A percentile compares a stretch with the other conserved stretches of the same genome.
These are phyloP conservation scores for Hypsizygus ulmarius DNA, from an alignment of 1,284 basidiomycete species.

Conservation along the genomic window DNA sequence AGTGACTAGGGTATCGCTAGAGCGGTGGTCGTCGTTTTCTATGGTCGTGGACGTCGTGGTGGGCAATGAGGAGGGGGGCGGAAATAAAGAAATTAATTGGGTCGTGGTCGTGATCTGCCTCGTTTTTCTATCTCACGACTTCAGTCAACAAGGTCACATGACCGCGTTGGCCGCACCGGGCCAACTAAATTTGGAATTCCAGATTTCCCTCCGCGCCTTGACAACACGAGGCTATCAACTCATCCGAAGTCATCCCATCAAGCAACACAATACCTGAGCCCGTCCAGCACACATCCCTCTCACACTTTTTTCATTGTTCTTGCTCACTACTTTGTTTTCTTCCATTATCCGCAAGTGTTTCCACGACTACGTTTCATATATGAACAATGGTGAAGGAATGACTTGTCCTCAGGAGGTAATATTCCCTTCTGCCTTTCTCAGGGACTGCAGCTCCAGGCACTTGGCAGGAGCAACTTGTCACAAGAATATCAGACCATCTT, in stretches of 20 bases:
- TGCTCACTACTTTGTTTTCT: background rate
- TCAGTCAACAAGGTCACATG: constrained; percentile 40
- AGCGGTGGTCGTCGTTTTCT: constrained; percentile 10
- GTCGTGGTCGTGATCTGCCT: constrained; percentile 15
- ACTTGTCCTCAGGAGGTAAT: background rate
- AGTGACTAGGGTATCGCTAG: constrained; percentile 13
- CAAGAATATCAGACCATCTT: no score
- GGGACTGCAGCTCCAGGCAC: no score
- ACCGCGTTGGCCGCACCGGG: constrained; percentile 23
- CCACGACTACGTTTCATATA: background rate
- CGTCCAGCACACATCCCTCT: background rate
- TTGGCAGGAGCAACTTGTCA: no score
- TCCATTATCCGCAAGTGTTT: background rate
- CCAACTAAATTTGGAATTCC: background rate
- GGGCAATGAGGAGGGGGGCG: constrained; percentile 13
- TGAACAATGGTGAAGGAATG: background rate
- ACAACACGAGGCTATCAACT: constrained; percentile 9
- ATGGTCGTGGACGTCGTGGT: constrained; percentile 24
- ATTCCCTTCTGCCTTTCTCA: no score
- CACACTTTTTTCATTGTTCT: constrained; percentile 3
- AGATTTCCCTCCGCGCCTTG: background rate
- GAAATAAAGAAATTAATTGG: no score
- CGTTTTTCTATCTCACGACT: constrained; percentile 30
- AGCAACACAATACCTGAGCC: background rate
- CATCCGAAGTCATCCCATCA: constrained; percentile 3